Conservation (phyloP, 345 rosid species). For the Syzygium grande region DNA sequence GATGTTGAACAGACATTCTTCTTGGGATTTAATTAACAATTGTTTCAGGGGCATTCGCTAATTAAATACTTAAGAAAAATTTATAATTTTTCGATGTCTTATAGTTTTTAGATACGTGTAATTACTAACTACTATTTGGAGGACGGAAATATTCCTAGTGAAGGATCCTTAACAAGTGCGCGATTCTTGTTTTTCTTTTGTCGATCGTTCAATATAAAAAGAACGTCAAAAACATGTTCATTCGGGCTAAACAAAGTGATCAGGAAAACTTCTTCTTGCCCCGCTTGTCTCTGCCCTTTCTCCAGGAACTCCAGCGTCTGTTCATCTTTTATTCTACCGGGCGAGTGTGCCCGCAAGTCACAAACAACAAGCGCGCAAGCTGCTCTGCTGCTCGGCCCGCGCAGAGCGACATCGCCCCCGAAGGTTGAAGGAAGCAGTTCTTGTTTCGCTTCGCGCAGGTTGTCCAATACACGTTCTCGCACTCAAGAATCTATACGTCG, state of each 20-base stretch:
- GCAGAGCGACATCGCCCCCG: not conserved
- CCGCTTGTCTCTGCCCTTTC: not conserved
- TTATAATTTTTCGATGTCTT: not conserved
- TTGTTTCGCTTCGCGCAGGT: not conserved
- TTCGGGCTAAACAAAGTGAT: not conserved
- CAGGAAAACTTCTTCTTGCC: not conserved
- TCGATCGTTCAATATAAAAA: not conserved
- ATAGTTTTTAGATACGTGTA: not conserved
- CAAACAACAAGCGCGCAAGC: not conserved
- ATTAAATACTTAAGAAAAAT: not conserved
- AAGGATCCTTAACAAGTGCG: not conserved
- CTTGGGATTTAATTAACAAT: not conserved
- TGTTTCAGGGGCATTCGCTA: not conserved
- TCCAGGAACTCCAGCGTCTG: not conserved
- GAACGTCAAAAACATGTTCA: not conserved
- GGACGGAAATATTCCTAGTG: not conserved
- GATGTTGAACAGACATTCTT: not conserved
- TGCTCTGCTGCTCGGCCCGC: not conserved
- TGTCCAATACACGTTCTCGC: not conserved
- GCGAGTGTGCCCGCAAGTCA: not conserved
- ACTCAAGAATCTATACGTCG: not conserved
- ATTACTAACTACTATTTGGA: too few species aligned
- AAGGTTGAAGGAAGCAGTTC: not conserved
- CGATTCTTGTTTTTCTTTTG: not conserved
- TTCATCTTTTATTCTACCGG: not conserved